Conservation (phyloP, 2,329 filamentous ascomycete species). For the Penicillium sp. region DNA sequence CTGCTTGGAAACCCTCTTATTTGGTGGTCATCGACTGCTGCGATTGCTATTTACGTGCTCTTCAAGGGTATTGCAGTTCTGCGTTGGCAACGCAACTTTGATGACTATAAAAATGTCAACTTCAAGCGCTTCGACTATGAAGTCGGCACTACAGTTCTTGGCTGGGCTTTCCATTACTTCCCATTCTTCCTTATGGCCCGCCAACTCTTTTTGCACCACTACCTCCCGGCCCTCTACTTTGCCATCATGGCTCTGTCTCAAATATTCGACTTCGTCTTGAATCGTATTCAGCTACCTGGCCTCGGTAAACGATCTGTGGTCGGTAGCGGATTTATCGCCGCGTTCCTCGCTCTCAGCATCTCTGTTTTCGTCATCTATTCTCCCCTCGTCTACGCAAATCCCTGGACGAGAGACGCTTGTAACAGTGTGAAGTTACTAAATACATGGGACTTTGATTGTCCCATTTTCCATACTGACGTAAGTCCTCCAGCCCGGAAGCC, state of each 20-base stretch:
- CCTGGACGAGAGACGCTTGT: constrained; percentile 89
- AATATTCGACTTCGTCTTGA: constrained; percentile 78
- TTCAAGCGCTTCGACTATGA: constrained; percentile 99
- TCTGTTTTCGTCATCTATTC: constrained; percentile 79
- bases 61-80: constrained; percentile 88
- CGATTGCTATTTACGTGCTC: constrained; percentile 69
- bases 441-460: constrained; percentile 98
- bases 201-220: constrained; percentile 97
- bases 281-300: constrained; percentile 65
- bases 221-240: constrained; percentile 96
- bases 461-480: constrained; percentile 82
- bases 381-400: constrained; percentile 86
- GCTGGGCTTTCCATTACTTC: constrained; percentile 98
- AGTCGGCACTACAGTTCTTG: constrained; percentile 81
- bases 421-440: constrained; percentile 79
- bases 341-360: constrained; percentile 70
- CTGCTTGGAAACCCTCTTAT: constrained; percentile 91
- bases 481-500: constrained; percentile 48
- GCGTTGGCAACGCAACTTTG: constrained; percentile 89
- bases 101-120: constrained; percentile 73
- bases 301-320: constrained; percentile 67
- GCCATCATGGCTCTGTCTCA: constrained; percentile 86
- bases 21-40: constrained; percentile 84
- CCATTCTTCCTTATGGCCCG: constrained; percentile 98
- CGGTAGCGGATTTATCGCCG: constrained; percentile 68